Base-by-base conservation (phyloP, 345 rosid genomes). In the Citrus australasica region DNA sequence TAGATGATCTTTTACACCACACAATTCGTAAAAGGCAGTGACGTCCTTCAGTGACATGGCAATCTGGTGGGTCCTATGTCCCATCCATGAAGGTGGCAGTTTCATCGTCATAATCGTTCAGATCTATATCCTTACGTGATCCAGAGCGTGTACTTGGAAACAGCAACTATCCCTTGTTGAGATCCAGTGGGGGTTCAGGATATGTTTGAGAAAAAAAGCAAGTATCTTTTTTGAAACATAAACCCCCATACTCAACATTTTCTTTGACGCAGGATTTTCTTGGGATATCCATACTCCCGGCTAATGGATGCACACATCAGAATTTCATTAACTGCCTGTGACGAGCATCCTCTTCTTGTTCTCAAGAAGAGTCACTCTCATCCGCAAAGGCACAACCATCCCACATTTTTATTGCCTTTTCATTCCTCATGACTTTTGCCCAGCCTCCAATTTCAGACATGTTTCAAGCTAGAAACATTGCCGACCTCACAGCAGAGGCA, bases 251-350 rank as follows among this genome's bases (percentile, higher is more conserved):
- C 91, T 93, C 97, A 93, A 84, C 89, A 86, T 90, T 92, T 93
- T 90, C 90, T 93, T 95, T 95, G 97, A 76, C 92, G 95, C 98
- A 95, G 96, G 97, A 84, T 83, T 77, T 79, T 88, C 88, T 79
- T 87, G 92, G 94, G 80, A 85, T 82, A 82, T 86, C 85, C 87
- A 83, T 88, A 76, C 88, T 79, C 86, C 85, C 40, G 85, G 91
- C 84, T 84, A 80, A 88, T 83, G 90, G 97, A 89, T 86, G 90
- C 84, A 88, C 92, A 82, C 77, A 82, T 84, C 89, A 88, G 91
- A 81, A 87, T 82, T 88, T 79, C 73, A 79, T 87, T 85, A 83
- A 87, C 83, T 88, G 85, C 85, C 87, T 83, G 87, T 83, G 85
- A 88, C 83, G 81, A 83, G 92, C 93, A 76, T 89, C 89, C 80